phyloP scores from a whole-genome alignment of 805 yeast species.

The Suhomyces canberraensis region DNA sequence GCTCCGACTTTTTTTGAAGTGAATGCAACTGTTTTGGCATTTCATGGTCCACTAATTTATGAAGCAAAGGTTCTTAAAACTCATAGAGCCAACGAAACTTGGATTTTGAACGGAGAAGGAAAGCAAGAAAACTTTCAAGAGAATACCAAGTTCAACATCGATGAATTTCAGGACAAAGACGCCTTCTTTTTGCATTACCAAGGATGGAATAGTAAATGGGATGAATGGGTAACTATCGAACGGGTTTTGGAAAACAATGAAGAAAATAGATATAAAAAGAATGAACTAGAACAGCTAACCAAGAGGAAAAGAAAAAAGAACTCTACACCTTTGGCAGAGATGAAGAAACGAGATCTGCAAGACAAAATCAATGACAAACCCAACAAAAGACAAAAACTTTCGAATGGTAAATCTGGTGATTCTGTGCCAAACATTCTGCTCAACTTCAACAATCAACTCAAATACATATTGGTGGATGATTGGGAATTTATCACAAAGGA shows the following conservation, averaged over 20 bases:
- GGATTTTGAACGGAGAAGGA: constrained; percentile 41
- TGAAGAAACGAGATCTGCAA: constrained; percentile 1
- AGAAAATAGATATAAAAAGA: constrained; percentile 64
- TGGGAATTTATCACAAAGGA: constrained; percentile 91
- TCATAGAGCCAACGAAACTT: constrained; percentile 52
- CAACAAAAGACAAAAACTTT: not conserved
- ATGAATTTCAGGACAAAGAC: constrained; percentile 23
- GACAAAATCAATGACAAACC: not conserved
- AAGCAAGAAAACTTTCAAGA: constrained; percentile 32
- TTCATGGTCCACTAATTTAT: constrained; percentile 86
- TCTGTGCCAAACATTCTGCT: constrained; percentile 59
- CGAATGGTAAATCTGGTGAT: not conserved
- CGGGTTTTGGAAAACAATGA: constrained; percentile 67
- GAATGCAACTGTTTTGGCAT: constrained; percentile 54
- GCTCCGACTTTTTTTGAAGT: constrained; percentile 12
- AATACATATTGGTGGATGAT: constrained; percentile 77
- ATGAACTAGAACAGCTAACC: constrained; percentile 45
- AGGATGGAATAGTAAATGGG: constrained; percentile 97
- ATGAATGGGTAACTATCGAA: constrained; percentile 83
- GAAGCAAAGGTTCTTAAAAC: constrained; percentile 76
- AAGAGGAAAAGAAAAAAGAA: constrained; percentile 16
- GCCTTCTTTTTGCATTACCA: constrained; percentile 79
- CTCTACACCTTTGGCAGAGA: constrained; percentile 9
- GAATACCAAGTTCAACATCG: constrained; percentile 22
- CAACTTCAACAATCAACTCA: constrained; percentile 61